Percentiles rank a stretch among this genome's conserved stretches.
Conservation (phyloP, 441 rosid species). For the Aquilaria agallochum region DNA sequence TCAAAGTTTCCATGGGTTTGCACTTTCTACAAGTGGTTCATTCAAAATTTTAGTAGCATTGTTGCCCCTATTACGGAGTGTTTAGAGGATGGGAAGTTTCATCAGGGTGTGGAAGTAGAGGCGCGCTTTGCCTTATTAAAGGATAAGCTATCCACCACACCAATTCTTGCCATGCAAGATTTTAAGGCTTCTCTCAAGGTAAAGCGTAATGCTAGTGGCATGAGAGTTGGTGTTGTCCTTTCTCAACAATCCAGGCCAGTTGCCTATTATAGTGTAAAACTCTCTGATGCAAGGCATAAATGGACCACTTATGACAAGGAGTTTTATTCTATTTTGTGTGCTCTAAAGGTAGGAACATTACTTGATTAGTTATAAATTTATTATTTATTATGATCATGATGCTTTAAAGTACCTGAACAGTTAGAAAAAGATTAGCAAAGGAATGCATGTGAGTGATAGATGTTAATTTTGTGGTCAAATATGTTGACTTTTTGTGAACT, state of each 20-base stretch:
- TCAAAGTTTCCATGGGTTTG: too few relatives aligned
- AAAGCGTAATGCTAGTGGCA: background rate
- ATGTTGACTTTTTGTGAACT: too few relatives aligned
- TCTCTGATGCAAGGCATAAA: background rate
- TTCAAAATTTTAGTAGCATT: too few relatives aligned
- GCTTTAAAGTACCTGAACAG: constrained; percentile 6
- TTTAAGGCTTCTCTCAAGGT: background rate
- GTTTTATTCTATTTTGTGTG: background rate
- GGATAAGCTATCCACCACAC: background rate
- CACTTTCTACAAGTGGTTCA: too few relatives aligned
- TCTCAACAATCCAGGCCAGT: background rate
- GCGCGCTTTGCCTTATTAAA: background rate
- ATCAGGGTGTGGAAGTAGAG: background rate
- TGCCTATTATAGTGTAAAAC: background rate
- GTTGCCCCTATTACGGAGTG: too few relatives aligned
- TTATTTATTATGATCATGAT: constrained; percentile 4
- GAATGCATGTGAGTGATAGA: background rate
- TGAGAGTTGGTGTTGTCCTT: background rate
- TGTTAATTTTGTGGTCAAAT: too few relatives aligned
- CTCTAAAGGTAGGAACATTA: constrained; percentile 5
- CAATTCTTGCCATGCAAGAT: background rate
- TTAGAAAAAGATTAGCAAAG: constrained; percentile 2
- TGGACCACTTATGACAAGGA: background rate
- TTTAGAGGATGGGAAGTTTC: background rate
- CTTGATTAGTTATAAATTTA: constrained; percentile 1